phyloP scores from a whole-genome alignment of 2,329 filamentous ascomycete species.

The Chaetomium sp. region DNA sequence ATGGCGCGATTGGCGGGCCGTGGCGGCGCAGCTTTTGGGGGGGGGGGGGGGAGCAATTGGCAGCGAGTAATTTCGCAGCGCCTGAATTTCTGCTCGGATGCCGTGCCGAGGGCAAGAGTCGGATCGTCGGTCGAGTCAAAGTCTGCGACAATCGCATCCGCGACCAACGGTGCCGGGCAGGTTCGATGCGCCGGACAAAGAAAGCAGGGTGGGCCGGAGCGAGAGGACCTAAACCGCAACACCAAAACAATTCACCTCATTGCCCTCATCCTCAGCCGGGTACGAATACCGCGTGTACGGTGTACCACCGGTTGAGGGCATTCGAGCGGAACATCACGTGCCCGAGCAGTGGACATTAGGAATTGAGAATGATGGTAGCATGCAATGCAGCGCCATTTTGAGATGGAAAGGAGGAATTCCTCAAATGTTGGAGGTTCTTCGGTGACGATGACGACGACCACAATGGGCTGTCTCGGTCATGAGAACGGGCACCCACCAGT shows the following conservation, averaged over 20 bases:
- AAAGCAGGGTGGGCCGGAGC: background rate
- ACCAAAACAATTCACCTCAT: background rate
- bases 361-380: too few species aligned
- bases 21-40: slow-evolving; percentile 12
- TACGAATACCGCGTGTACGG: background rate
- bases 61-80: background rate
- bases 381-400: slow-evolving; percentile 2
- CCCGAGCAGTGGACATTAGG: slow-evolving; percentile 2
- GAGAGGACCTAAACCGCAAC: background rate
- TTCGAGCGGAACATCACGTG: slow-evolving; percentile 21
- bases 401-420: background rate
- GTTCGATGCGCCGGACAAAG: background rate
- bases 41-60: slow-evolving; percentile 1
- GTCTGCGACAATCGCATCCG: slow-evolving; percentile 7
- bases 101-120: slow-evolving; percentile 10
- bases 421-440: background rate
- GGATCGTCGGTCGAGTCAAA: background rate
- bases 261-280: background rate
- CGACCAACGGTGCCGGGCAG: background rate
- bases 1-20: slow-evolving; percentile 21
- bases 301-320: background rate
- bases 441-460: background rate
- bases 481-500: background rate
- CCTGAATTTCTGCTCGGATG: slow-evolving; percentile 11
- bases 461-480: background rate